Base-by-base conservation (phyloP, 306 rosid species). In the Cicer bijugum region DNA sequence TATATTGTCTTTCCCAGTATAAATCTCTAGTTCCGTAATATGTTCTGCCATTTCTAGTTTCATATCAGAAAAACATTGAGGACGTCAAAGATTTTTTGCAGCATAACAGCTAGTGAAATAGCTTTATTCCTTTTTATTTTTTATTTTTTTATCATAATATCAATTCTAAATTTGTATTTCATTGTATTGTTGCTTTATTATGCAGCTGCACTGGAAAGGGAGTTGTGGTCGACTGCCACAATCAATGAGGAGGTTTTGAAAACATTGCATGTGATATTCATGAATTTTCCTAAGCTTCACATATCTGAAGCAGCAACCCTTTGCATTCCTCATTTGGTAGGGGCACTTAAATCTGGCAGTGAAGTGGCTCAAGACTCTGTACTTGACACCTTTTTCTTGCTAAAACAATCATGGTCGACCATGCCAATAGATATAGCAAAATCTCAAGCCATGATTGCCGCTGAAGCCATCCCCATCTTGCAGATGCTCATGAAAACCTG, bases 401-500 rank as follows among this genome's bases (percentile, higher is more conserved):
- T 91, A 55, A 87, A 75, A 76, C 96, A 89, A 77, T 94, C 98
- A 76, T 94, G 98, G 98, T 92, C 97, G 57, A 86, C 92, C 72
- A 94, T 94, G 92, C 88, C 92, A 55, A 84, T 94, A 79, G 98
- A 94, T 79, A 52, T 88, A 63, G 91, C 95, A 42, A 88, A 87
- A 80, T 89, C 96, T 71, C 98, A 91, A 75, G 89, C 96, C 61
- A 82, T 87, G 86, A 78, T 87, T 72, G 97, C 98, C 56, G 96
- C 98, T 6, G 98, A 94, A 84, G 97, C 98, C 77, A 89, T 94
- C 82, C 98, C 98, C 72, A 89, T 88, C 58, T 82, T 94, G 83
- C 98, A 94, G 88, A 88, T 89, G 98, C 96, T 94, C 70, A 91
- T 91, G 97, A 94, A 91, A 84, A 88, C 98, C 63, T 91, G 96